These are phyloP conservation scores for Salvia splendens DNA, from an alignment of 257 asterid genomes.

Conservation along the genomic window DNA sequence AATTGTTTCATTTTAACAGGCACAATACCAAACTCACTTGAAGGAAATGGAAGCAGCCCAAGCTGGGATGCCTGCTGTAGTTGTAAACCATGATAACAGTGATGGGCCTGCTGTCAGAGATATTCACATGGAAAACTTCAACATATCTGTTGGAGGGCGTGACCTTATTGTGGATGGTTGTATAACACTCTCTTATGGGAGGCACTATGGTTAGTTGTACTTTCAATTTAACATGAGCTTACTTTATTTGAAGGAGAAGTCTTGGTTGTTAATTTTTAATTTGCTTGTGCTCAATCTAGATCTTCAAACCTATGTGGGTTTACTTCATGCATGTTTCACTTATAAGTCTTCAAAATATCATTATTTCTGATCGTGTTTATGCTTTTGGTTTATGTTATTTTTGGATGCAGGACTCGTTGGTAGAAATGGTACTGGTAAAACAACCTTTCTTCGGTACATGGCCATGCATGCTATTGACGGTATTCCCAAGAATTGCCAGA, in stretches of 20 bases:
- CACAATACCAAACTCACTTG: constrained; percentile 76
- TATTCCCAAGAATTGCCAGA: constrained; percentile 93
- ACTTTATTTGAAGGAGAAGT: not conserved
- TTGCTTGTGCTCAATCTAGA: constrained; percentile 16
- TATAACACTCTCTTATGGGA: constrained; percentile 83
- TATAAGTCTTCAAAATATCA: constrained; percentile 10
- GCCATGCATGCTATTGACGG: constrained; percentile 98
- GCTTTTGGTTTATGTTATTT: constrained; percentile 25
- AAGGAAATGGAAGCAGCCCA: constrained; percentile 93
- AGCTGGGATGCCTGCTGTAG: constrained; percentile 92
- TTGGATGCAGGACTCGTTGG: constrained; percentile 85
- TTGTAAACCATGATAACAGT: constrained; percentile 69
- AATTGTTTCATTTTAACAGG: constrained; percentile 46
- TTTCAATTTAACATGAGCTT: constrained; percentile 29
- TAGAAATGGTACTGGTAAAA: constrained; percentile 98
- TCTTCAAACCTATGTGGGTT: constrained; percentile 20
- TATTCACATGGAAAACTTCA: constrained; percentile 91
- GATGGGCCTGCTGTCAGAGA: constrained; percentile 81
- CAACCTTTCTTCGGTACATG: constrained; percentile 94
- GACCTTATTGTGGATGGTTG: constrained; percentile 92
- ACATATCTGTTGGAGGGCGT: constrained; percentile 93
- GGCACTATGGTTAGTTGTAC: constrained; percentile 86
- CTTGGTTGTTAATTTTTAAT: constrained; percentile 12
- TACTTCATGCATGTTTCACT: constrained; percentile 16
- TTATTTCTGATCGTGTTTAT: constrained; percentile 9